These are phyloP conservation scores for Crataegus laevigata DNA, from an alignment of 306 rosid genomes.

Conservation along the genomic window DNA sequence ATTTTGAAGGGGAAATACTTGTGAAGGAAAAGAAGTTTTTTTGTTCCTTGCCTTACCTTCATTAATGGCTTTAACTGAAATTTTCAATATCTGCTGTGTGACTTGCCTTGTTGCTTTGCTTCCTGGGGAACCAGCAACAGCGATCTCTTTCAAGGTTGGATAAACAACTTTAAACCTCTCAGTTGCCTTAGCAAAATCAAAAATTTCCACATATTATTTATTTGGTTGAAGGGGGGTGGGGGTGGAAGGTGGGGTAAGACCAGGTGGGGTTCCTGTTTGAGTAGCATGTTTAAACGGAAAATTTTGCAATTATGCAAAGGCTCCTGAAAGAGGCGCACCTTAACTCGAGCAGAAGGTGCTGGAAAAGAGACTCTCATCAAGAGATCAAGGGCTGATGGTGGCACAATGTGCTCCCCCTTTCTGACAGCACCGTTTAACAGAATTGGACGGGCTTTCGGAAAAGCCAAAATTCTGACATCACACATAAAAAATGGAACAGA, in stretches of 20 bases:
- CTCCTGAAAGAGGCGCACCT: conserved; percentile 36
- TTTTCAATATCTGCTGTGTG: conserved; percentile 58
- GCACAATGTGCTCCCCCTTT: conserved; percentile 78
- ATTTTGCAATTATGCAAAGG: neutral
- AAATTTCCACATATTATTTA: neutral
- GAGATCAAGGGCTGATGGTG: conserved; percentile 63
- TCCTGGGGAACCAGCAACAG: conserved; percentile 74
- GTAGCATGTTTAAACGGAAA: neutral
- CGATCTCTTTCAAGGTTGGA: conserved; percentile 67
- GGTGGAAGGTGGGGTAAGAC: too few species aligned
- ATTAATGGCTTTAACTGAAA: conserved; percentile 55
- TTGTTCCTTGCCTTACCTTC: conserved; percentile 40
- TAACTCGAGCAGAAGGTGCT: conserved; percentile 57
- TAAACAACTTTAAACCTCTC: conserved; percentile 84
- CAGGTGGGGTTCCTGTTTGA: neutral
- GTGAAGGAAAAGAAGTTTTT: neutral
- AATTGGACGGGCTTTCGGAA: conserved; percentile 67
- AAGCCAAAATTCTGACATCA: conserved; percentile 31
- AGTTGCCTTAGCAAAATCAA: conserved; percentile 56
- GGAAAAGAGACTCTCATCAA: conserved; percentile 66
- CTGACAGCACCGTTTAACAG: conserved; percentile 76
- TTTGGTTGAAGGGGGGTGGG: neutral
- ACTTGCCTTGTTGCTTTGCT: conserved; percentile 83
- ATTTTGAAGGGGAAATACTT: neutral
- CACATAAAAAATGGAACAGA: neutral